phyloP scores from a whole-genome alignment of 768 basidiomycete genomes.

The Macrolepiota dolichaula region DNA sequence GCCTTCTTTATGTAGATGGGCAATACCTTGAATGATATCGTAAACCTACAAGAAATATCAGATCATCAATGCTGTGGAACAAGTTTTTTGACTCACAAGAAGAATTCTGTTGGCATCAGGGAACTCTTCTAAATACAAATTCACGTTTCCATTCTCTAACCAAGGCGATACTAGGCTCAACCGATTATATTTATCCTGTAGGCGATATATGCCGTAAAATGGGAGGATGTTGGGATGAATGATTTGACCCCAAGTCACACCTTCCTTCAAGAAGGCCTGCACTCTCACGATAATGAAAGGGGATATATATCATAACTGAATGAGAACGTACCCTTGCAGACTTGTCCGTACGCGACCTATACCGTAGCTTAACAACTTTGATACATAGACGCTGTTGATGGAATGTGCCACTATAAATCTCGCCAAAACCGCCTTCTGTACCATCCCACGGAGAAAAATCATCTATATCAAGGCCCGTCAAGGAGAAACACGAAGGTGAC shows the following conservation, averaged over 20 bases:
- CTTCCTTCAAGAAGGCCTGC: slow-evolving; percentile 26
- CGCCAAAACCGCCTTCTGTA: slow-evolving; percentile 18
- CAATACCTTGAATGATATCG: slow-evolving; percentile 27
- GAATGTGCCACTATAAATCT: slow-evolving; percentile 17
- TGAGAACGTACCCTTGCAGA: slow-evolving; percentile 9
- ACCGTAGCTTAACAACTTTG: slow-evolving; percentile 20
- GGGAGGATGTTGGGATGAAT: slow-evolving; percentile 28
- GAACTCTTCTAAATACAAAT: slow-evolving; percentile 17
- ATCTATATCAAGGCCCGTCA: slow-evolving; percentile 2
- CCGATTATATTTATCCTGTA: slow-evolving; percentile 20
- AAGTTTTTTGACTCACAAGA: slow-evolving; percentile 1
- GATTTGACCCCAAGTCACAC: slow-evolving; percentile 24
- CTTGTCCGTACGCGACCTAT: slow-evolving; percentile 17
- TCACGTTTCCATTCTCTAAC: slow-evolving; percentile 32
- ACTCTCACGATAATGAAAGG: neutral
- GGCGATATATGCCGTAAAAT: slow-evolving; percentile 28
- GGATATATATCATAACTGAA: slow-evolving; percentile 4
- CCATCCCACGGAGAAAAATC: slow-evolving; percentile 14
- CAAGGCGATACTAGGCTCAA: slow-evolving; percentile 32
- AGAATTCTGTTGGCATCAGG: slow-evolving; percentile 17
- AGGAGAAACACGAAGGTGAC: slow-evolving; percentile 3
- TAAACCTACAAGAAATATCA: slow-evolving; percentile 18
- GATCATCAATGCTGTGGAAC: neutral
- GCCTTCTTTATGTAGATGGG: slow-evolving; percentile 26
- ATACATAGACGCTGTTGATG: slow-evolving; percentile 14